A percentile compares a stretch with the other conserved stretches of the same genome.
Conservation (phyloP, 2,329 filamentous ascomycete genomes). For the Alternaria arbusti region DNA sequence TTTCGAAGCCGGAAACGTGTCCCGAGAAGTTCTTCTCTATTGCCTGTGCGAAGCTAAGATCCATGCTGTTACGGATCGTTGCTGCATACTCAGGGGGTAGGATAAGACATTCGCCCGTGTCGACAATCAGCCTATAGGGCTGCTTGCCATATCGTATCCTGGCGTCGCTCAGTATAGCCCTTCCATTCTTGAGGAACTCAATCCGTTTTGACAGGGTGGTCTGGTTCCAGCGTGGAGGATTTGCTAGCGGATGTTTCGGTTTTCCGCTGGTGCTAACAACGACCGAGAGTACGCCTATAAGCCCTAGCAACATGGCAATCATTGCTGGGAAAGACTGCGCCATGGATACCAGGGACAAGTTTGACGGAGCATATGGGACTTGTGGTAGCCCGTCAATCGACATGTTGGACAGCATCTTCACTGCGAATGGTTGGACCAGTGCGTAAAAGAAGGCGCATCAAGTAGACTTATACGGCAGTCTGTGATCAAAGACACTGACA, state of each 20-base stretch:
- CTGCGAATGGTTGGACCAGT: not conserved
- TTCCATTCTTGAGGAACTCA: not conserved
- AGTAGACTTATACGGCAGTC: not conserved
- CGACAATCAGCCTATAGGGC: not conserved
- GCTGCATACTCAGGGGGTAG: not conserved
- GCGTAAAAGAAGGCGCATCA: not conserved
- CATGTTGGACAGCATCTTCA: not conserved
- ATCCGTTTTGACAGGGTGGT: not conserved
- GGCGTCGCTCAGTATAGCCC: not conserved
- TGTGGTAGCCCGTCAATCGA: not conserved
- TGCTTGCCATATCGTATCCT: not conserved
- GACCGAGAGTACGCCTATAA: not conserved
- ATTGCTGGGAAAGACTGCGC: not conserved
- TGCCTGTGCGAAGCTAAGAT: not conserved
- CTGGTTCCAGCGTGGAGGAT: not conserved
- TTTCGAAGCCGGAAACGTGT: not conserved
- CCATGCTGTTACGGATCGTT: not conserved
- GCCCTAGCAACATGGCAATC: not conserved
- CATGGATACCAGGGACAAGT: not conserved
- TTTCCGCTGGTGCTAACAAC: not conserved
- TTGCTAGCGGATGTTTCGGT: not conserved
- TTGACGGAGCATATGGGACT: not conserved
- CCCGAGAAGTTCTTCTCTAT: not conserved
- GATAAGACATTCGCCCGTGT: not conserved
- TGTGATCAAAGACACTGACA: not conserved